Conservation (phyloP, 2,329 filamentous ascomycete genomes). For the Fusarium papillatum region DNA sequence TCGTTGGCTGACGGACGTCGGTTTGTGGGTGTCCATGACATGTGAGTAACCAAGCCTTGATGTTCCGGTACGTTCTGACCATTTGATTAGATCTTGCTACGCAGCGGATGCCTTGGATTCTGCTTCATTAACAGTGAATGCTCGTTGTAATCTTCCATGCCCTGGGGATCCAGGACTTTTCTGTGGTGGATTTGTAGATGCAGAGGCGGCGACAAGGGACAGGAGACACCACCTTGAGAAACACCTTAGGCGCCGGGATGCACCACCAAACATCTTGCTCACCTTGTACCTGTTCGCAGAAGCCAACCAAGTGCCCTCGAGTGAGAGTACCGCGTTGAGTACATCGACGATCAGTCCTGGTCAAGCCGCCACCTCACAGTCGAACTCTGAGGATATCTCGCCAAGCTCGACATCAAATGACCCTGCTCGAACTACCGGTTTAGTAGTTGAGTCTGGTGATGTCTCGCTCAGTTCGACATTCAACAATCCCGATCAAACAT, state of each 20-base stretch:
- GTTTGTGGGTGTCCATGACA: constrained; percentile 20
- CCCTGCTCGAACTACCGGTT: neutral
- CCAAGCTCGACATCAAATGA: neutral
- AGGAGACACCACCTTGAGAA: neutral
- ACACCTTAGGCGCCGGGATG: constrained; percentile 9
- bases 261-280: constrained; percentile 18
- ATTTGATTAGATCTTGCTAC: constrained; percentile 29
- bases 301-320: neutral
- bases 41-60: constrained; percentile 9
- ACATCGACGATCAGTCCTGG: neutral
- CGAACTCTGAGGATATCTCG: neutral
- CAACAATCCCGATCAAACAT: neutral
- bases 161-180: constrained; percentile 28
- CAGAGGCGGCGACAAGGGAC: neutral
- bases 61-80: neutral
- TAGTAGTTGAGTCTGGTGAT: neutral
- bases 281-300: constrained; percentile 21
- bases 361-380: neutral
- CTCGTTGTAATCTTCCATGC: constrained; percentile 22
- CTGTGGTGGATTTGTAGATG: constrained; percentile 21
- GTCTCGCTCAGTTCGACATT: neutral
- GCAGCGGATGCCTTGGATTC: constrained; percentile 10
- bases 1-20: neutral
- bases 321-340: neutral
- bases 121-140: neutral